phyloP scores from a whole-genome alignment of 495 filamentous ascomycete species.

The Thozetella sp. region DNA sequence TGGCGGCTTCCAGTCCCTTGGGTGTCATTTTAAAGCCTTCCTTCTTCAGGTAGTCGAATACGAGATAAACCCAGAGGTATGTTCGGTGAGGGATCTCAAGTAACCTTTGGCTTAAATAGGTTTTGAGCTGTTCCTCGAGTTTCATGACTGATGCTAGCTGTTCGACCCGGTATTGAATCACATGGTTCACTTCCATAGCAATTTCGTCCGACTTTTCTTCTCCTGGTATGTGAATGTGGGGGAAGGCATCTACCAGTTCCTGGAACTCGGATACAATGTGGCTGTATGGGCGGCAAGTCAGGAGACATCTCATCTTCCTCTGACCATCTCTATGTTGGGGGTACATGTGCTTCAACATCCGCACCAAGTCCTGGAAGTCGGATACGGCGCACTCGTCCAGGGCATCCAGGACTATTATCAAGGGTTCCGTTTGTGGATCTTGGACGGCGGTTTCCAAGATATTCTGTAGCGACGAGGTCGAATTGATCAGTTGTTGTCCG shows the following conservation, averaged over 20 bases:
- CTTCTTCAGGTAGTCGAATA: conserved; percentile 10
- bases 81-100: conserved; percentile 12
- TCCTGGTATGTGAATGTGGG: conserved; percentile 28
- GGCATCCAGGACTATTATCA: conserved; percentile 44
- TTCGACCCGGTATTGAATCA: conserved; percentile 5
- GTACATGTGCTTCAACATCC: neutral
- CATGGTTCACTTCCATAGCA: conserved; percentile 4
- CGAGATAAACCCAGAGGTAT: conserved; percentile 18
- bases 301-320: neutral
- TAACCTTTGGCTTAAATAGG: neutral
- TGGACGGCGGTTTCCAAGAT: conserved; percentile 29
- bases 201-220: conserved; percentile 30
- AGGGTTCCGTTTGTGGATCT: conserved; percentile 33
- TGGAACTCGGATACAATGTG: conserved; percentile 22
- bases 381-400: conserved; percentile 14
- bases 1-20: conserved; percentile 4
- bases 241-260: conserved; percentile 16
- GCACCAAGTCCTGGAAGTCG: conserved; percentile 6
- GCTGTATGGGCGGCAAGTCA: conserved; percentile 39
- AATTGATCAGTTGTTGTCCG: neutral
- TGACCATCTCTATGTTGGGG: neutral
- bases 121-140: neutral
- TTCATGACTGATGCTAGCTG: neutral
- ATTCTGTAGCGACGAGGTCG: conserved; percentile 34
- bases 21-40: conserved; percentile 10